phyloP scores from a whole-genome alignment of 345 rosid genomes.

The Lumnitzera littorea region DNA sequence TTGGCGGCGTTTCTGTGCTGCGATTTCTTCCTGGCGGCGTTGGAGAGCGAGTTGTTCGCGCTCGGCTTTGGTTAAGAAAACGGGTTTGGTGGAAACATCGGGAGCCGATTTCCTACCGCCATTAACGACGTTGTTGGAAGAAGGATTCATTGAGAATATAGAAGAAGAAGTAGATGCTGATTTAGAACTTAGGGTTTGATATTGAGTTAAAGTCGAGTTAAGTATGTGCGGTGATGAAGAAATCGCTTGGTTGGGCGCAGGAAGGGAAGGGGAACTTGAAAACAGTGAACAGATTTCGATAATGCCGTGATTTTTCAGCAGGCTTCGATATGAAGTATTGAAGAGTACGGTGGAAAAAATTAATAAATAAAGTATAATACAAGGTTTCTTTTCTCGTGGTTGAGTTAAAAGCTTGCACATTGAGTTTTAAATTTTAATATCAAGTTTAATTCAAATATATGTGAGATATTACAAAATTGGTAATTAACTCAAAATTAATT shows the following conservation, averaged over 20 bases:
- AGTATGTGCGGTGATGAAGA: neutral
- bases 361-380: no score
- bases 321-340: no score
- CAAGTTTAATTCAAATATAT: no score
- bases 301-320: no score
- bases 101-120: conserved; percentile 8
- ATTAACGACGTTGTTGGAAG: conserved; percentile 18
- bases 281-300: neutral
- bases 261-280: conserved; percentile 29
- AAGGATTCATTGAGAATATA: conserved; percentile 27
- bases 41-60: conserved; percentile 70
- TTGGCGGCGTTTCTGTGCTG: conserved; percentile 34
- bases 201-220: neutral
- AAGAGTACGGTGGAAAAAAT: no score
- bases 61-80: conserved; percentile 54
- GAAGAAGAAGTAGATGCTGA: neutral
- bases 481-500: no score
- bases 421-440: no score
- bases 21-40: conserved; percentile 67
- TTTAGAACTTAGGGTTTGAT: neutral
- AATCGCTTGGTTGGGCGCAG: conserved; percentile 51
- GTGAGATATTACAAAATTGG: no score
- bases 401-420: no score
- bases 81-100: conserved; percentile 29
- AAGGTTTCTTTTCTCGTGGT: no score